Conservation (phyloP, 164 flowering plant species). For the Annona squamosa region DNA sequence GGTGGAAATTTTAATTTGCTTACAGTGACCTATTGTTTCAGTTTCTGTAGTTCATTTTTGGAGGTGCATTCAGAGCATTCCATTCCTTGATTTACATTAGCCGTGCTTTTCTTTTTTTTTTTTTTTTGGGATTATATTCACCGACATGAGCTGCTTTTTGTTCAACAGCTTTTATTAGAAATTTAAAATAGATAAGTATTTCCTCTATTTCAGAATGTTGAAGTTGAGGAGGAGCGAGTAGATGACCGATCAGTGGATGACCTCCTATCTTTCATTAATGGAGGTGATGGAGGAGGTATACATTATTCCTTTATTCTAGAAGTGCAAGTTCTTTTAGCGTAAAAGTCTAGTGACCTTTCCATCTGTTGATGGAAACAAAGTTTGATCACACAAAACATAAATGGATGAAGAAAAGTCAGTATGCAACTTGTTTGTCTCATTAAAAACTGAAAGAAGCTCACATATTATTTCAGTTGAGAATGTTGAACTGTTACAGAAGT, state of each 20-base stretch:
- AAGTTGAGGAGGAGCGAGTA: conserved; percentile 58
- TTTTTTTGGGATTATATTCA: neutral
- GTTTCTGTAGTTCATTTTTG: neutral
- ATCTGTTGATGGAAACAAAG: too few relatives aligned
- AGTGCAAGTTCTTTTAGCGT: too few relatives aligned
- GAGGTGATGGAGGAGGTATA: conserved; percentile 29
- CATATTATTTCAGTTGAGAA: too few relatives aligned
- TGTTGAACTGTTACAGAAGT: too few relatives aligned
- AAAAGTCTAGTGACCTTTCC: too few relatives aligned
- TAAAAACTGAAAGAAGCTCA: too few relatives aligned
- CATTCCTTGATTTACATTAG: neutral
- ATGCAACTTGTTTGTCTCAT: too few relatives aligned
- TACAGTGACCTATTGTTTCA: neutral
- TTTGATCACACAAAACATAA: too few relatives aligned
- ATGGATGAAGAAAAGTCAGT: too few relatives aligned
- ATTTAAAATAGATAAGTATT: neutral
- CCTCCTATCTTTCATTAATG: conserved; percentile 79
- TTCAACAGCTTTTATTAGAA: neutral
- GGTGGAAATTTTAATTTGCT: neutral
- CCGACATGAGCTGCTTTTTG: neutral
- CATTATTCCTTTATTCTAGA: too few relatives aligned
- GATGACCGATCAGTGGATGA: conserved; percentile 93
- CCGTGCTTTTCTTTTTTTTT: neutral
- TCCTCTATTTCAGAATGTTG: conserved; percentile 52
- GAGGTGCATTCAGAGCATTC: neutral